A percentile compares a stretch with the other conserved stretches of the same genome.
Evolutionary conservation across 176 grass and related monocot species (phyloP).

Genomic region (Calamus simplicifolius): DNA sequence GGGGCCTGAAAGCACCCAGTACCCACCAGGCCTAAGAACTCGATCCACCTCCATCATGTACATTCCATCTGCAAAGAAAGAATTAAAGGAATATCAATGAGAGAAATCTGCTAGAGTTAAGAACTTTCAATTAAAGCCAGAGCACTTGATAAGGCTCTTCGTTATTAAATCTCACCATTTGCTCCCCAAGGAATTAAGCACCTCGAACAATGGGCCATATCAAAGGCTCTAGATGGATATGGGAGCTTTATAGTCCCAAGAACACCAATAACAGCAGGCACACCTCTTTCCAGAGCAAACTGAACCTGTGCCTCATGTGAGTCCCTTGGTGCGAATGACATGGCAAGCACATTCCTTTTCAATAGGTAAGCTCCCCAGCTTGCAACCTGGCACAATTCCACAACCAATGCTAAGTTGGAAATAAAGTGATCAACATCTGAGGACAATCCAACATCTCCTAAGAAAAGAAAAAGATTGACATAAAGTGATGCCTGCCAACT

Average conservation of each 20-base stretch:
- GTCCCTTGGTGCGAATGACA: slow-evolving; percentile 91
- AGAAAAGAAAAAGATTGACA: no score
- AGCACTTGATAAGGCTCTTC: background rate
- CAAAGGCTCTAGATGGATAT: slow-evolving; percentile 70
- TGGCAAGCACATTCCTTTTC: slow-evolving; percentile 56
- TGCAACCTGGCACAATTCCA: slow-evolving; percentile 40
- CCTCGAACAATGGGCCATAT: slow-evolving; percentile 96
- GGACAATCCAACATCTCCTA: no score
- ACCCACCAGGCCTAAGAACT: slow-evolving; percentile 74
- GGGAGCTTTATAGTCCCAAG: slow-evolving; percentile 86
- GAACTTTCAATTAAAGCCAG: background rate
- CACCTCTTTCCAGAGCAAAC: slow-evolving; percentile 86
- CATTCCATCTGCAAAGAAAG: slow-evolving; percentile 39
- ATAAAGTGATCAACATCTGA: no score
- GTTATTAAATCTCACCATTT: slow-evolving; percentile 41
- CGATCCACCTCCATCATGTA: slow-evolving; percentile 97
- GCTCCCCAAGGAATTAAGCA: slow-evolving; percentile 82
- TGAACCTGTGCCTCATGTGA: slow-evolving; percentile 96
- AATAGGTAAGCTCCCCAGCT: slow-evolving; percentile 80
- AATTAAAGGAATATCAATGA: background rate
- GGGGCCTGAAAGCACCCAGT: slow-evolving; percentile 90
- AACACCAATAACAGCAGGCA: slow-evolving; percentile 84
- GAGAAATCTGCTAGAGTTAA: background rate
- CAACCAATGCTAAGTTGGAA: no score
- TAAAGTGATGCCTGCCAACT: no score